phyloP scores from a whole-genome alignment of 352 stramenopile genomes.

The Thalassiosira allenii region DNA sequence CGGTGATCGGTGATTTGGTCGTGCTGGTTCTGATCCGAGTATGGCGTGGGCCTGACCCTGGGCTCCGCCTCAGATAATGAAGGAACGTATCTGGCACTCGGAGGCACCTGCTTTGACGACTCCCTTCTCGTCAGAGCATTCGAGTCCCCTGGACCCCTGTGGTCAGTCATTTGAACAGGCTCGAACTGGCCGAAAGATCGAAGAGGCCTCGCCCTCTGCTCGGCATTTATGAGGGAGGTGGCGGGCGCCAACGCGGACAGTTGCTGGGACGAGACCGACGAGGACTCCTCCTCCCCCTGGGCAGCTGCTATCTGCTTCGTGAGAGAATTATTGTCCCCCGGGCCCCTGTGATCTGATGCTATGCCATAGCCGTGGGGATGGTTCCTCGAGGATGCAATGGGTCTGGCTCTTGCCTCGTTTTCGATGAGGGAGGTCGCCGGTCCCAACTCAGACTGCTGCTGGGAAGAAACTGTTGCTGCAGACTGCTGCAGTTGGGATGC shows the following conservation, averaged over 20 bases:
- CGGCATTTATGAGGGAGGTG: conserved; percentile 15
- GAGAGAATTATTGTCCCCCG: neutral
- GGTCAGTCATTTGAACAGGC: neutral
- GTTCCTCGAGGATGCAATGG: neutral
- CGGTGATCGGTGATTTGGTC: conserved; percentile 15
- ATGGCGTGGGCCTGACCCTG: conserved; percentile 18
- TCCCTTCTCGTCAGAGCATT: conserved; percentile 25
- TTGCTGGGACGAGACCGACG: no score
- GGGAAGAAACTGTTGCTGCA: no score
- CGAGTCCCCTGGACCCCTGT: conserved; percentile 14
- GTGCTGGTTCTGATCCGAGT: conserved; percentile 12
- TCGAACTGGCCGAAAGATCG: neutral
- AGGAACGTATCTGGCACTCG: neutral
- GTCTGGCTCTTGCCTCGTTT: neutral
- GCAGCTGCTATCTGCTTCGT: neutral
- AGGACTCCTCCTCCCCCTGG: neutral
- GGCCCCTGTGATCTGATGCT: conserved; percentile 1
- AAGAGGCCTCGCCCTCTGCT: conserved; percentile 14
- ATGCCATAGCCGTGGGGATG: neutral
- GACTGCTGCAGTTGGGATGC: neutral
- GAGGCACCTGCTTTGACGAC: no score
- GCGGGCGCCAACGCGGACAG: no score
- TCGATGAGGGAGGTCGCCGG: neutral
- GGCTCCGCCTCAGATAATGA: conserved; percentile 22
- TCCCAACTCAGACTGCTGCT: no score